Base-by-base conservation (phyloP, 2,329 filamentous ascomycete species). In the Pseudogymnoascus sp. region DNA sequence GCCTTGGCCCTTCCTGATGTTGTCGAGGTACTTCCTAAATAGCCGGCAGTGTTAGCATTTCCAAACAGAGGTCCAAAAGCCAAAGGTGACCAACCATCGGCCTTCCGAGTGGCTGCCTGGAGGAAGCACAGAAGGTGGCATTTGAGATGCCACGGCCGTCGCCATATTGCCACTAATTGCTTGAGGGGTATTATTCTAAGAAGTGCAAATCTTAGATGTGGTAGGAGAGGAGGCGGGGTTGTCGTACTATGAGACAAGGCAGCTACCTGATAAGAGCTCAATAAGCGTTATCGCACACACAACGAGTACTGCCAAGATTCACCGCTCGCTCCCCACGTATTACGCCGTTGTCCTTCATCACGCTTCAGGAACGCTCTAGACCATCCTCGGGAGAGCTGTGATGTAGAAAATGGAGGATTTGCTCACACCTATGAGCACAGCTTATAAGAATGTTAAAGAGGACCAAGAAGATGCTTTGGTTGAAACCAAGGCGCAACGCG, bases 1-100 rank as follows among this genome's bases (percentile, higher is more conserved):
- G 1, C 95, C 93, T 3, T 83, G 78, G 33, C 87, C 88, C 64
- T 82, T 87, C 63, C 96, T 83, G 67, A 97, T 87, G 66, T 83
- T 88, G 76, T 97, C 87, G 64, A 97, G 83, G 74, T 96, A 88
- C 50, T 56, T 56, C 50, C 50, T 56, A 56, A 19, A 33, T n/a
- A 33, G 50, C 29, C 6, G 29, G 21, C 29, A 33, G 29, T 56
- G 29, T 56, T 35, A 56, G 50, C 50, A 56, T 33, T 56, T 56
- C 50, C 29, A 21, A 56, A 21, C 50, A 33, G 50, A 56, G 11
- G 50, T 33, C 50, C 29, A 56, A 13, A 21, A 19, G 50, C 50
- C 29, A 56, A 10, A 35, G 29, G 17, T 56, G n/a, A 56, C 50
- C 29, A 15, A 56, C 50, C 50, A 56, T 56, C 50, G 50, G 10